These are phyloP conservation scores for Hymenoscyphus occultus DNA, from an alignment of 2,329 filamentous ascomycete genomes.

Conservation along the genomic window DNA sequence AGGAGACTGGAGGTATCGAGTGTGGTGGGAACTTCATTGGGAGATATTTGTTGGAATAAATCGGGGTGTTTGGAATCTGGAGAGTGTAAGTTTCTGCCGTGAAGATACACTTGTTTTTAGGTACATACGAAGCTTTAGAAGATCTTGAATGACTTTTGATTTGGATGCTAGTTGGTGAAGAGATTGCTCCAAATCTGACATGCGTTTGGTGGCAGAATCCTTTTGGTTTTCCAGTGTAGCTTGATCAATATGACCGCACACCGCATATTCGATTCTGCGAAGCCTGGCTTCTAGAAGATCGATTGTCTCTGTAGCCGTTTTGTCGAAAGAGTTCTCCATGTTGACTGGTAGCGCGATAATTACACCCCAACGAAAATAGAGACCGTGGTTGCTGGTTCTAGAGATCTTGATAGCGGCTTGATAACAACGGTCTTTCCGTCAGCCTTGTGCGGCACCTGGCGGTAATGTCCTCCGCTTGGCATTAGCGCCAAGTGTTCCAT, in stretches of 20 bases:
- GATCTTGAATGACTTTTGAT: slow-evolving; percentile 34
- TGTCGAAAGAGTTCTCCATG: slow-evolving; percentile 35
- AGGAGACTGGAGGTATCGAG: slow-evolving; percentile 30
- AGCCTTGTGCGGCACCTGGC: too few species aligned
- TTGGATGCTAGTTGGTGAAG: slow-evolving; percentile 26
- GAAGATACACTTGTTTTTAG: neutral
- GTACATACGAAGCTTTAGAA: slow-evolving; percentile 34
- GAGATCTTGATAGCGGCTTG: neutral
- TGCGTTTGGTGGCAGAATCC: slow-evolving; percentile 19
- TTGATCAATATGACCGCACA: slow-evolving; percentile 26
- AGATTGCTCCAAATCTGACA: slow-evolving; percentile 26
- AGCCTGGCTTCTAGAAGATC: slow-evolving; percentile 35
- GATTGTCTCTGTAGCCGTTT: slow-evolving; percentile 35
- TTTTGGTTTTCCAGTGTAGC: slow-evolving; percentile 11
- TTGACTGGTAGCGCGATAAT: neutral
- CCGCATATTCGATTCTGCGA: slow-evolving; percentile 33
- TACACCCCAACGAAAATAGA: neutral
- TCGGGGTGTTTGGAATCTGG: slow-evolving; percentile 36
- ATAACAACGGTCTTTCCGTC: neutral
- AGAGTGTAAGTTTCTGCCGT: slow-evolving; percentile 16
- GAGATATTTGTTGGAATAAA: slow-evolving; percentile 33
- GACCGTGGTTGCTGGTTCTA: neutral
- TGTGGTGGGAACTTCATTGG: slow-evolving; percentile 29
- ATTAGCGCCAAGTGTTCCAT: neutral
- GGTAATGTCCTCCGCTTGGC: neutral